Base-by-base conservation (phyloP, 2,329 filamentous ascomycete species). In the Calonectria naviculata region DNA sequence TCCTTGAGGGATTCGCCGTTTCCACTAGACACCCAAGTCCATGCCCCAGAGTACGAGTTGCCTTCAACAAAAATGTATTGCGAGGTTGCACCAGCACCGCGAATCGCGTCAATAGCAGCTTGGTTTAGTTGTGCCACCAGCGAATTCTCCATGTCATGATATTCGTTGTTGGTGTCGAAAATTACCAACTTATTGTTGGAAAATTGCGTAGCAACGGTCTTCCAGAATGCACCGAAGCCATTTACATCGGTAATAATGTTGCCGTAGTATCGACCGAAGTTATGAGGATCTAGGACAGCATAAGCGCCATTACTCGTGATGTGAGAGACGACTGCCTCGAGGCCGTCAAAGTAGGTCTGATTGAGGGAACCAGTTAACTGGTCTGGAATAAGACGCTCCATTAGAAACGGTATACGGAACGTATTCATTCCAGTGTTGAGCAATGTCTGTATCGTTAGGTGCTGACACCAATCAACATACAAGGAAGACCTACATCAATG, bases 151-250 rank as follows among this genome's bases (percentile, higher is more conserved):
- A 92, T 90, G 79, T 87, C 87, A 79, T 92, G 85, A 80, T 90
- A 92, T 84, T 93, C 91, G 81, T 92, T 93, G 86, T 92, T 92
- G 73, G 89, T 91, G 81, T 92, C 89, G 72, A 92, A 92, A 78
- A 92, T 86, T 78, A 92, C 90, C 38, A 85, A 84, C 52, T 82
- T 76, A 81, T 92, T 90, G 78, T 79, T 77, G 72, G 83, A 84
- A 80, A 91, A 92, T 56, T 85, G 81, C 9, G 80, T 81, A 7
- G 90, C 90, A 17, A 92, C 78, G 60, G 86, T 90, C 44, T 81
- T 83, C 88, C 89, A 92, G 83, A 87, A 92, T 17, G 86, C 83
- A 62, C 85, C 81, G 81, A 92, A 92, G 74, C 85, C 86, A 28
- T 80, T 77, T 7, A 84, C 84, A 73, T 87, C 85, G 54, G 84